Evolutionary conservation across 345 rosid species (phyloP).

Genomic region (Ailanthus altissimus): DNA sequence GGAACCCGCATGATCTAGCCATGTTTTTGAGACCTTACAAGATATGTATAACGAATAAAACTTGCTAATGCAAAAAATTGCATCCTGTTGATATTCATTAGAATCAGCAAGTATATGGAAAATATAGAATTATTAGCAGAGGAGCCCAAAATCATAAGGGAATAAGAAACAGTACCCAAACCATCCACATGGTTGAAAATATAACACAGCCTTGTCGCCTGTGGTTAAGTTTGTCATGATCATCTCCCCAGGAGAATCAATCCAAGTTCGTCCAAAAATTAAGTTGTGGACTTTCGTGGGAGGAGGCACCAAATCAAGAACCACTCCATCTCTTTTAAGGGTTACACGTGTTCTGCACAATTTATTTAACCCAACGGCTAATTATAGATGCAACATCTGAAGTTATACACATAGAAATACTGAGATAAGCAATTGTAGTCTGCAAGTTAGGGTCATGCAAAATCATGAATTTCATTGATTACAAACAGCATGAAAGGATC

Average conservation of each 20-base stretch:
- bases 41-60: not conserved
- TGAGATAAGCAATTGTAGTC: not conserved
- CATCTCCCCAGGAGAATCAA: conserved; percentile 80
- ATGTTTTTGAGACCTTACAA: not conserved
- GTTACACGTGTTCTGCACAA: conserved; percentile 68
- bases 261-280: conserved; percentile 84
- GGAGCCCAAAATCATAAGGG: conserved; percentile 9
- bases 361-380: conserved; percentile 12
- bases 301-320: conserved; percentile 83
- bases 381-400: not conserved
- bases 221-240: conserved; percentile 71
- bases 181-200: conserved; percentile 89
- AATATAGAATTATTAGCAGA: not conserved
- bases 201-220: conserved; percentile 72
- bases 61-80: not conserved
- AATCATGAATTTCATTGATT: not conserved
- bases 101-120: not conserved
- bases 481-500: not conserved
- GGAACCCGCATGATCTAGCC: not conserved
- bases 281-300: conserved; percentile 72
- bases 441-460: not conserved
- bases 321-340: conserved; percentile 71
- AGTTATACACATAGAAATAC: not conserved
- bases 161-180: conserved; percentile 51
- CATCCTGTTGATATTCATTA: not conserved